Conservation (phyloP, 495 filamentous ascomycete genomes). For the Margaritispora aquatica region DNA sequence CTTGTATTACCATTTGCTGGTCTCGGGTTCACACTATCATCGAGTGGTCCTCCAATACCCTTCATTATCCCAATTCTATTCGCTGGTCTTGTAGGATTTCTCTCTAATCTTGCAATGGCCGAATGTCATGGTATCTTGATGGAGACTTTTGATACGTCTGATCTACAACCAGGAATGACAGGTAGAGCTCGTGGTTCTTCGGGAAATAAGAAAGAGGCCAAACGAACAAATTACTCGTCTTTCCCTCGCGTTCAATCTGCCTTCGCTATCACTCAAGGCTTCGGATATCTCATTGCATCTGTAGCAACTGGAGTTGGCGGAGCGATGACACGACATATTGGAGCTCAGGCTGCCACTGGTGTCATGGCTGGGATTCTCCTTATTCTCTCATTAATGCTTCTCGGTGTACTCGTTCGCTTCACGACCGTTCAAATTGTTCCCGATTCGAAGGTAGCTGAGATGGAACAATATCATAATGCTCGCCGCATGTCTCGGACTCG, state of each 20-base stretch:
- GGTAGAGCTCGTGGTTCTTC: slow-evolving; percentile 42
- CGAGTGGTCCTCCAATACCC: slow-evolving; percentile 48
- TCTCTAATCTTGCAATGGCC: slow-evolving; percentile 64
- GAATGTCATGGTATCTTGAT: slow-evolving; percentile 73
- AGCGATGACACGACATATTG: slow-evolving; percentile 49
- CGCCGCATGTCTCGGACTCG: slow-evolving; percentile 25
- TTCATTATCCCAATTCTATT: slow-evolving; percentile 59
- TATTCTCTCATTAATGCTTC: slow-evolving; percentile 53
- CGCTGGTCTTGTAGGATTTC: slow-evolving; percentile 58
- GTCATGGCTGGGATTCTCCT: slow-evolving; percentile 57
- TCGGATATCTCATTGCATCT: slow-evolving; percentile 60
- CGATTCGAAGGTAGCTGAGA: slow-evolving; percentile 40
- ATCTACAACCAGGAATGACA: slow-evolving; percentile 54
- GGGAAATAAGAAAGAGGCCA: slow-evolving; percentile 39
- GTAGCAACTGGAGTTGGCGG: slow-evolving; percentile 58
- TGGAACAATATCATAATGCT: slow-evolving; percentile 41
- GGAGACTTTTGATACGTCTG: slow-evolving; percentile 74
- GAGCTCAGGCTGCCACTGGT: slow-evolving; percentile 58
- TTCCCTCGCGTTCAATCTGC: slow-evolving; percentile 67
- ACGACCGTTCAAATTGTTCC: slow-evolving; percentile 62
- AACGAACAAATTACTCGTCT: slow-evolving; percentile 59
- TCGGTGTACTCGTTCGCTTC: slow-evolving; percentile 52
- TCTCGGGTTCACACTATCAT: slow-evolving; percentile 56
- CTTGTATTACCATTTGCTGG: slow-evolving; percentile 58
- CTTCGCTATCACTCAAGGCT: slow-evolving; percentile 59